Evolutionary conservation across 129 eudicot species (phyloP), one percentile per base, ranked within the genome.

Genomic region (Artemisia argyi): DNA sequence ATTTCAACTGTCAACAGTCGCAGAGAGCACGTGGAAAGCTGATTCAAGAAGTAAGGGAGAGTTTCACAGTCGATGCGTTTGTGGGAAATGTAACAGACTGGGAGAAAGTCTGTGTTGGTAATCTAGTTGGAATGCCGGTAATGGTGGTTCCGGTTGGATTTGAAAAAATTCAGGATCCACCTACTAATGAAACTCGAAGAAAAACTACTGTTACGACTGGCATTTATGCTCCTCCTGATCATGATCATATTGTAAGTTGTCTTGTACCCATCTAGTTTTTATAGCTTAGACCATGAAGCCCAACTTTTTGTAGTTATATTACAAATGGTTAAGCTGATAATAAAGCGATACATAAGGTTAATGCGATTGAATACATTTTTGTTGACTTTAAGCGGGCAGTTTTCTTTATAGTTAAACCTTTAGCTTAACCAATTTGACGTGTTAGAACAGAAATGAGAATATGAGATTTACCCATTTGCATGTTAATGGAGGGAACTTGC

Each of bases 91-190:
- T 76, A 7, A 89, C 96, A 0, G 96, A 92, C 24, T 92, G 98
- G 96, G 98, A 92, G 76, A 82, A 77, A 62, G 90, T 92, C 55
- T 89, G 95, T 57, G 81, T 89, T 68, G 91, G 98, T n/a, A 92
- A 92, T 79, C 88, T 92, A n/a, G 95, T 92, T 7, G 98, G 96
- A 54, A 79, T 92, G 83, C 98, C 98, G 2, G 92, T 89, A 15
- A 66, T 92, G 48, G 89, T 92, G 5, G 82, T 92, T 75, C 98
- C 98, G 2, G 86, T 88, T 3, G 96, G 98, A 15, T 92, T 92
- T 7, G 47, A 82, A 35, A 64, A 70, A 71, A 83, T 89, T 49
- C 47, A 80, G 3, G 83, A 87, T 66, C 80, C 91, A 26, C 98
- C 92, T 52, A 75, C 92, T 4, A 18, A 66, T 46, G 66, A 19